Base-by-base conservation (phyloP, 139 green algal species). In the Closterium sp. region DNA sequence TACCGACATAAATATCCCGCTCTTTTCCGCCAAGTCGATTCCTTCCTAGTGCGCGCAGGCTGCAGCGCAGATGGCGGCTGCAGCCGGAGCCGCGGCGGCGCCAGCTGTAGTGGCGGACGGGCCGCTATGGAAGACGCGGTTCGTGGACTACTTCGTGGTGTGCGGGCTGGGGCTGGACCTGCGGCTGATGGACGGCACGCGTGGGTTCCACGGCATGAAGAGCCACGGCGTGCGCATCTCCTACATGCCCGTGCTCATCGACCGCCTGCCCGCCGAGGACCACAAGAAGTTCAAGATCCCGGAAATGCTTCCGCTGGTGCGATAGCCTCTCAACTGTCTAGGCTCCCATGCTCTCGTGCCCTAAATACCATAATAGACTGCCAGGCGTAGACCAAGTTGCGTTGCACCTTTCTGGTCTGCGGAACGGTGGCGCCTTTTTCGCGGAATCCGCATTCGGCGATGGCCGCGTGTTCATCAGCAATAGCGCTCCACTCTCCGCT, bases 71-170 rank as follows among this genome's bases (percentile, higher is more conserved):
- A 76, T 76, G 55, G 55, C 55, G 23, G 55, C 55, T 76, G 55
- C 55, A 76, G 55, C 55, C 25, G 55, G 55, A 76, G 9, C 55
- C 55, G 55, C 55, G 55, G 55, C 55, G 25, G 55, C 55, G 55
- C 55, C 55, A 76, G 55, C 55, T 76, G 55, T 76, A 76, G 55
- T 3, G 55, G 16, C 55, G 16, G 55, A 76, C 55, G 55, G 55
- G 55, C 55, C 55, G 55, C 55, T 86, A 33, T 86, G 83, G 83
- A 32, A 33, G 30, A 34, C 83, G n/a, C 87, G 87, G 16, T 33
- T 90, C 36, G 7, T 90, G 10, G 87, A 90, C 87, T 90, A 90
- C n/a, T 90, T 90, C 28, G 38, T 84, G 34, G 87, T 90, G 87
- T 90, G 87, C 87, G 87, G 87, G 34, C 34, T 90, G 5, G 87